Base-by-base conservation (phyloP, 192 early-diverging fungal species). In the Backusella australiensis region DNA sequence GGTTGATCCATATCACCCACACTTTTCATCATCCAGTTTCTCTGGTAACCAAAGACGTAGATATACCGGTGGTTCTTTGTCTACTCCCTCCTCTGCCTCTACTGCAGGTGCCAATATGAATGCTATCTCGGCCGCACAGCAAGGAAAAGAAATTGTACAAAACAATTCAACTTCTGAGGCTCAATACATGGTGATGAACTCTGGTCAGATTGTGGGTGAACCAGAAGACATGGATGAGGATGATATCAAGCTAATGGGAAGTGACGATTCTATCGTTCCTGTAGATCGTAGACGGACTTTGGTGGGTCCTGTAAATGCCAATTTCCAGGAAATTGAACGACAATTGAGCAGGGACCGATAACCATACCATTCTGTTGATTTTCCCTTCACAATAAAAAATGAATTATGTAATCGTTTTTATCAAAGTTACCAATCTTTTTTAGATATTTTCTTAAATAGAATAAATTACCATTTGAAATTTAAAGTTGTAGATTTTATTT, bases 221-320 rank as follows among this genome's bases (percentile, higher is more conserved):
- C 80, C 80, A 6, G 80, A 77, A 67, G 80, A 81, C 21, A 81
- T 81, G 76, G 80, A 81, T 70, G 68, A 77, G n/a, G 69, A 78
- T 35, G 69, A 78, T n/a, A 34, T 63, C 4, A 68, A 79, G 17
- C 21, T 70, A 15, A 74, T 79, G 73, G 49, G 32, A 29, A 79
- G 78, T 70, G 78, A 79, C 36, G 78, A 79, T 14, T 32, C 53
- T 35, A 44, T 41, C 23, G 36, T 79, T 15, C 36, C 23, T 34
- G 66, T 79, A 4, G 80, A 77, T 42, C 35, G 41, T 14, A 52
- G 65, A 15, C 80, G 80, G 4, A 63, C 34, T n/a, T 34, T 81
- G 4, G 68, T 81, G 4, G 76, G 74, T 34, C 76, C 80, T 23
- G 17, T 34, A 1, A 36, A 53, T n/a, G 73, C 76, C 14, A 69